A percentile compares a stretch with the other conserved stretches of the same genome.
Evolutionary conservation across 1,139 yeast species (phyloP).

Genomic region (Debaryomyces fabryi): DNA sequence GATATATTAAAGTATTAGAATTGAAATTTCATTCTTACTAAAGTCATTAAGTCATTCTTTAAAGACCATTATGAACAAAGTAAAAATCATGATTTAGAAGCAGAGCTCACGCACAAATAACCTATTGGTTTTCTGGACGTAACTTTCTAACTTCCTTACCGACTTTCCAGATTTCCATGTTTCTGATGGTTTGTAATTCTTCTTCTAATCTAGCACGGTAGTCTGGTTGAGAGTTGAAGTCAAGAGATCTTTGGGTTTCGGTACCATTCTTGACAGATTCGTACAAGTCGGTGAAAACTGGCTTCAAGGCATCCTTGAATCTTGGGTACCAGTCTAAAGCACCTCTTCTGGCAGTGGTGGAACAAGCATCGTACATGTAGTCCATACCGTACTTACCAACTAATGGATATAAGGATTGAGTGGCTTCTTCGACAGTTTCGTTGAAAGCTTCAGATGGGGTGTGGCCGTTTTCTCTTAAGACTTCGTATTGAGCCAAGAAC

Average conservation of each 20-base stretch:
- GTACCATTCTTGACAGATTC: slow-evolving; percentile 94
- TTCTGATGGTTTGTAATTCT: slow-evolving; percentile 91
- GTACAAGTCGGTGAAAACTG: slow-evolving; percentile 95
- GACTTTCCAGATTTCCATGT: slow-evolving; percentile 98
- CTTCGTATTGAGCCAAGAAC: slow-evolving; percentile 99
- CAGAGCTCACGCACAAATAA: slow-evolving; percentile 7
- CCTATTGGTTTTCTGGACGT: slow-evolving; percentile 96
- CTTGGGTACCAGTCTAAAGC: slow-evolving; percentile 99
- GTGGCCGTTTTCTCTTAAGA: slow-evolving; percentile 99
- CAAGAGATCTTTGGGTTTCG: slow-evolving; percentile 97
- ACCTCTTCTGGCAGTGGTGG: slow-evolving; percentile 99
- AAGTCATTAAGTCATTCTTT: slow-evolving; percentile 31
- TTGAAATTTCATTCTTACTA: slow-evolving; percentile 20
- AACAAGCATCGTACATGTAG: slow-evolving; percentile 99
- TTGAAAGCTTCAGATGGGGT: slow-evolving; percentile 99
- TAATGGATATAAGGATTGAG: slow-evolving; percentile 98
- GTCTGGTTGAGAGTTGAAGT: slow-evolving; percentile 96
- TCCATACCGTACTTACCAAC: slow-evolving; percentile 99
- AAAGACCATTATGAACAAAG: slow-evolving; percentile 27
- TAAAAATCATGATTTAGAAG: slow-evolving; percentile 3
- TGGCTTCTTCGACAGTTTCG: slow-evolving; percentile 99
- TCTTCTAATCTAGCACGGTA: slow-evolving; percentile 95
- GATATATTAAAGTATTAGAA: slow-evolving; percentile 21
- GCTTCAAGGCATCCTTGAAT: slow-evolving; percentile 98
- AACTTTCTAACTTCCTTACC: slow-evolving; percentile 99